These are phyloP conservation scores for Starmerella vaccinii DNA, from an alignment of 805 yeast species.

Conservation along the genomic window DNA sequence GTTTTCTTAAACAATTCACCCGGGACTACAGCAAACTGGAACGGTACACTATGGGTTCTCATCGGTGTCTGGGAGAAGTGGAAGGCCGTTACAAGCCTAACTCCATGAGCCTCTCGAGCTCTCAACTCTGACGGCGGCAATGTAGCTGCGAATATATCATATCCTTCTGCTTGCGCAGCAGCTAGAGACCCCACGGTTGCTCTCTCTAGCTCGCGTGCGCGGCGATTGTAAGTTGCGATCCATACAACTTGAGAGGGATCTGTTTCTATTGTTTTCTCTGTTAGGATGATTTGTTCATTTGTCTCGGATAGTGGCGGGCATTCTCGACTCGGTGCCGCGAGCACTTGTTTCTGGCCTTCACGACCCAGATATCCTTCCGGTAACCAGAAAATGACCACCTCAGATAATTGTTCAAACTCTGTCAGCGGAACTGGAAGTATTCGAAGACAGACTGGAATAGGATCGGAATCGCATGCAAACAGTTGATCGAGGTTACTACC, in stretches of 20 bases:
- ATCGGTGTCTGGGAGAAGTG: conserved; percentile 59
- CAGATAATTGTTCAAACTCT: conserved; percentile 67
- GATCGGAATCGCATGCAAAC: conserved; percentile 8
- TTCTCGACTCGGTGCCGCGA: conserved; percentile 35
- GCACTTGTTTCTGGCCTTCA: conserved; percentile 48
- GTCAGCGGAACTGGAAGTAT: conserved; percentile 59
- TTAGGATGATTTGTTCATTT: neutral
- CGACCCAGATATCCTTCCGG: conserved; percentile 42
- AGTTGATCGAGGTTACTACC: conserved; percentile 17
- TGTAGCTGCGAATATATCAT: conserved; percentile 44
- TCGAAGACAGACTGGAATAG: conserved; percentile 53
- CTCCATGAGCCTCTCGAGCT: conserved; percentile 9
- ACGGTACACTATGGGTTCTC: conserved; percentile 50
- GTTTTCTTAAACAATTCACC: conserved; percentile 57
- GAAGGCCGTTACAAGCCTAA: conserved; percentile 46
- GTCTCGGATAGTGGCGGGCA: neutral
- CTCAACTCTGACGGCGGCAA: conserved; percentile 11
- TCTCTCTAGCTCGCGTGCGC: conserved; percentile 3
- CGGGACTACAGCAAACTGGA: conserved; percentile 48
- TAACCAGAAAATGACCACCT: conserved; percentile 60
- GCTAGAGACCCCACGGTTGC: neutral
- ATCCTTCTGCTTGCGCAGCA: conserved; percentile 28
- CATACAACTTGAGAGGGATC: conserved; percentile 1
- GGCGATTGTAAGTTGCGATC: conserved; percentile 5
- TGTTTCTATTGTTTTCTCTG: neutral